These are phyloP conservation scores for Pyricularia grisea DNA, from an alignment of 2,329 filamentous ascomycete genomes.

Conservation along the genomic window DNA sequence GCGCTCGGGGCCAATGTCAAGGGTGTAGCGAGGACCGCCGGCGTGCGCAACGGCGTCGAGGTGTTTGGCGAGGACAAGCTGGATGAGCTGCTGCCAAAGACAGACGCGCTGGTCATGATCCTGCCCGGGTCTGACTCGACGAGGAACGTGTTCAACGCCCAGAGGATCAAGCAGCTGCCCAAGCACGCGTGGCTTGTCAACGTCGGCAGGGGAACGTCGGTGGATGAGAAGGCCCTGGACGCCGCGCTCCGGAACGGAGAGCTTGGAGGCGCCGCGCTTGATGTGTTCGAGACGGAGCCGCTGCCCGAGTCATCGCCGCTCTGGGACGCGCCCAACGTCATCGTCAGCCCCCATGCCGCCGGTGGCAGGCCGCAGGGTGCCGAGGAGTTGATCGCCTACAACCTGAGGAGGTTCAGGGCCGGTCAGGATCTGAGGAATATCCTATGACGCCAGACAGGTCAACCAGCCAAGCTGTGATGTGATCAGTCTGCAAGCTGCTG, in stretches of 20 bases:
- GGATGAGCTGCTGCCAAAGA: slow-evolving; percentile 26
- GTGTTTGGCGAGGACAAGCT: slow-evolving; percentile 30
- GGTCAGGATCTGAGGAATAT: slow-evolving; percentile 48
- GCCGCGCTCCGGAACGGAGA: slow-evolving; percentile 31
- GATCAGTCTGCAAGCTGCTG: not conserved
- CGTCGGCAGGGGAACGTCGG: slow-evolving; percentile 33
- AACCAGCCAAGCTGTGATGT: not conserved
- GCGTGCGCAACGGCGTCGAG: slow-evolving; percentile 41
- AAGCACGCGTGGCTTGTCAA: slow-evolving; percentile 34
- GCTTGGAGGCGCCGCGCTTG: slow-evolving; percentile 38
- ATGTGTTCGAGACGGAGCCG: slow-evolving; percentile 30
- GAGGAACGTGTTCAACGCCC: slow-evolving; percentile 27
- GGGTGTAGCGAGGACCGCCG: slow-evolving; percentile 46
- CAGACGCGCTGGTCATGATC: slow-evolving; percentile 40
- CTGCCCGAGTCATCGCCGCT: slow-evolving; percentile 12
- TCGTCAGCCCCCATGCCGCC: slow-evolving; percentile 29
- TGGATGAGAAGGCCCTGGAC: slow-evolving; percentile 39
- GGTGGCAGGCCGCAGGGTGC: slow-evolving; percentile 51
- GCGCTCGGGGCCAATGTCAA: slow-evolving; percentile 44
- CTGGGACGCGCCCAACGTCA: slow-evolving; percentile 14
- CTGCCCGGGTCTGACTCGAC: slow-evolving; percentile 30
- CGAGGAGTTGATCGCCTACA: slow-evolving; percentile 50
- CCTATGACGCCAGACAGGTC: slow-evolving; percentile 8
- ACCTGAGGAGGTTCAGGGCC: slow-evolving; percentile 49
- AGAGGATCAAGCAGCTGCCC: slow-evolving; percentile 27